Base-by-base conservation (phyloP, 2,329 filamentous ascomycete species). In the Pseudogymnoascus sp. region DNA sequence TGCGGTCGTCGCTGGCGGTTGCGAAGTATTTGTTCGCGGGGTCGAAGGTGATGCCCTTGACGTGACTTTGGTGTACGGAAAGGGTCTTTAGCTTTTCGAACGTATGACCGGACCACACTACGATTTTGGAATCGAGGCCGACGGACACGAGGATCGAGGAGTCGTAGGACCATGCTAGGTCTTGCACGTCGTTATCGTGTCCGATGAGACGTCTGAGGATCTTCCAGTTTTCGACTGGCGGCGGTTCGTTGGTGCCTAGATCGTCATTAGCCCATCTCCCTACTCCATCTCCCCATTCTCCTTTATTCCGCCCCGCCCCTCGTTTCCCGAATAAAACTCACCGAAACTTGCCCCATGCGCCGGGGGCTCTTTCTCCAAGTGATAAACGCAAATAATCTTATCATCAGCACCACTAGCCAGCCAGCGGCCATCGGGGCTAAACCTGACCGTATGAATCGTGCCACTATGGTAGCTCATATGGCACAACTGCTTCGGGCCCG, bases 11-110 rank as follows among this genome's bases (percentile, higher is more conserved):
- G 77, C 92, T 96, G 2, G 96, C 93, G 0, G 96, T 99, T 14
- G 96, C 95, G 77, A 99, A 99, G 80, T 96, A 99, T 75, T 98
- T 99, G 79, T 98, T 98, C 45, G 95, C 95, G 0, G 95, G 95
- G 74, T 99, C 95, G 73, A 99, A 99, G 0, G 93, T 96, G 71
- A 99, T 96, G 67, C 96, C 95, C 76, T 99, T 99, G 79, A 99
- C 95, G 75, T 98, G 96, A 75, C 92, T 97, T 75, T 96, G 92
- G 76, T 99, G 95, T 65, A 93, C 89, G 1, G 92, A 87, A 4
- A 99, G 80, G 2, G 92, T 93, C 82, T 98, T 98, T 69, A 99
- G 83, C 79, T 96, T 98, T 79, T 99, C 95, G 71, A 99, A 99
- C 0, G 93, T 98, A 77, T 96, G 90, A 0, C 95, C 96, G 1